phyloP scores from a whole-genome alignment of 257 asterid species.

The Solanum piurae region DNA sequence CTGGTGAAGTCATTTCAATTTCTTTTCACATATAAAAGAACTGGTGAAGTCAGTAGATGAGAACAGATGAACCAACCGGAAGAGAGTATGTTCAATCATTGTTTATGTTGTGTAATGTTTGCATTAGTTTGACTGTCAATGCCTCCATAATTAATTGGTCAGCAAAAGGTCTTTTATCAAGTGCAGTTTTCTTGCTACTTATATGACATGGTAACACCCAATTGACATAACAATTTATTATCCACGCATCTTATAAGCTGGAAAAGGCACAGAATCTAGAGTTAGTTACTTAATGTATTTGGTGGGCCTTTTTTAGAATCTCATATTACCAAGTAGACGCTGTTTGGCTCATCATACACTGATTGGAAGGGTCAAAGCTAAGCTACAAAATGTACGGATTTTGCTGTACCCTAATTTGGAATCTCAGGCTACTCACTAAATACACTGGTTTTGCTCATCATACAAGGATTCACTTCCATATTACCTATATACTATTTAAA shows the following conservation, averaged over 20 bases:
- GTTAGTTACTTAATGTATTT: neutral
- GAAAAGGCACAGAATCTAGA: neutral
- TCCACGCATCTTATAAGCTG: neutral
- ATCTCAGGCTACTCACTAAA: neutral
- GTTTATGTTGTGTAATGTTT: neutral
- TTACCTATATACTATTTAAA: neutral
- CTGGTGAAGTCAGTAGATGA: neutral
- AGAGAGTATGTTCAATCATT: neutral
- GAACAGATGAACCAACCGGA: neutral
- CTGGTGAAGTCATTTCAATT: neutral
- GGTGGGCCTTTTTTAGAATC: neutral
- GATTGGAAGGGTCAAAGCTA: neutral
- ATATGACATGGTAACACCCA: neutral
- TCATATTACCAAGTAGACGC: neutral
- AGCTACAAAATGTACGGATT: neutral
- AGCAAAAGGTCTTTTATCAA: neutral
- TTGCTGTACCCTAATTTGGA: neutral
- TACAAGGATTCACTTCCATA: neutral
- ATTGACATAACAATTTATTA: neutral
- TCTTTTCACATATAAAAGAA: neutral
- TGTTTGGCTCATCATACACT: neutral
- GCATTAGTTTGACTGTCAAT: neutral
- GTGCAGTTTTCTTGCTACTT: neutral
- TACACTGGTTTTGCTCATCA: neutral
- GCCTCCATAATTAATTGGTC: neutral